These are phyloP conservation scores for Schwanniomyces occidentalis DNA, from an alignment of 805 yeast genomes.

Conservation along the genomic window DNA sequence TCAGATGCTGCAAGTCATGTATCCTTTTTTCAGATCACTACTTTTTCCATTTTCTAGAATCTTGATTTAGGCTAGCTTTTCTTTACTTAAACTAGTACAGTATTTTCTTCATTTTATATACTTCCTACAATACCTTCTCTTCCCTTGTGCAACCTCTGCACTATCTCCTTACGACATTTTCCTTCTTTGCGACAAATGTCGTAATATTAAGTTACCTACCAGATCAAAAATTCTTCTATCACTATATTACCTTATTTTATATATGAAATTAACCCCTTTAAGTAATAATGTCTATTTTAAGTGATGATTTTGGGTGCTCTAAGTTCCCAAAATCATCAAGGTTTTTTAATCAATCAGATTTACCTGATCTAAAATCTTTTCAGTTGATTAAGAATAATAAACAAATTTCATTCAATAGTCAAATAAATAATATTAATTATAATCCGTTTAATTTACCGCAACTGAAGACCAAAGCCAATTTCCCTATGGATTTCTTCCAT, in stretches of 20 bases:
- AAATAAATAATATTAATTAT: slow-evolving; percentile 29
- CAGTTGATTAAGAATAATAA: slow-evolving; percentile 15
- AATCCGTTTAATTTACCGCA: slow-evolving; percentile 50
- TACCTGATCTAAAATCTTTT: slow-evolving; percentile 25
- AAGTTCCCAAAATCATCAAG: slow-evolving; percentile 26
- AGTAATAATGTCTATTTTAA: slow-evolving; percentile 3
- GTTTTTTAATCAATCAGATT: slow-evolving; percentile 19
- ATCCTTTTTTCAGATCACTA: too few species aligned
- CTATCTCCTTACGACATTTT: neutral
- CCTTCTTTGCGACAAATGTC: neutral
- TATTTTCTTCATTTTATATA: neutral
- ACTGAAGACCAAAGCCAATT: slow-evolving; percentile 41
- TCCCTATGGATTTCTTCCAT: slow-evolving; percentile 44
- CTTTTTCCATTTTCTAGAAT: too few species aligned
- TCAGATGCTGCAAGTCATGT: too few species aligned
- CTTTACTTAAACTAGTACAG: too few species aligned
- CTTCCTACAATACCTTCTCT: neutral
- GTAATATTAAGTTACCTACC: neutral
- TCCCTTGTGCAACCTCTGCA: too few species aligned
- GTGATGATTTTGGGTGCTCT: slow-evolving; percentile 3
- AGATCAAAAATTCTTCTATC: neutral
- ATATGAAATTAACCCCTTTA: too few species aligned
- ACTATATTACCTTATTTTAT: too few species aligned
- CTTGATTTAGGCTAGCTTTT: too few species aligned
- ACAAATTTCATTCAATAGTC: slow-evolving; percentile 22